phyloP scores from a whole-genome alignment of 2,329 filamentous ascomycete genomes.

The Claviceps fusiformis region DNA sequence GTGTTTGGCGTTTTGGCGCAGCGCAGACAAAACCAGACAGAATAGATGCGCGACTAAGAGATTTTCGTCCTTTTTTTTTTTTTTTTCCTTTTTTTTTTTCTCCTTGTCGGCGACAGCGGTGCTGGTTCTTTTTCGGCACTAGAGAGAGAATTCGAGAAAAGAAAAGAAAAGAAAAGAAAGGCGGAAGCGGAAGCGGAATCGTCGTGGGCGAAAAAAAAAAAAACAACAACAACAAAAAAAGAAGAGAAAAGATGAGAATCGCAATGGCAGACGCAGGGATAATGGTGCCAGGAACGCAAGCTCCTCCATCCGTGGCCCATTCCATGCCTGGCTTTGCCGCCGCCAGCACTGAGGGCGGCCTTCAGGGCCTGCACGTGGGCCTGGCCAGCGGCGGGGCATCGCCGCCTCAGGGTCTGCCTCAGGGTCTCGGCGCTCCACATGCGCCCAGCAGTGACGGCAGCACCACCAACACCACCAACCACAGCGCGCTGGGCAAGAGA shows the following conservation, averaged over 20 bases:
- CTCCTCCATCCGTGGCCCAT: slow-evolving; percentile 3
- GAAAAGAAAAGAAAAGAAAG: too few species aligned
- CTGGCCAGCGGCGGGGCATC: background rate
- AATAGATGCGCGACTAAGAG: background rate
- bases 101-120: background rate
- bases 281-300: slow-evolving; percentile 21
- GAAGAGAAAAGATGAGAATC: background rate
- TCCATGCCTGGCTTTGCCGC: background rate
- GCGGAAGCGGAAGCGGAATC: too few species aligned
- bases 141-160: too few species aligned
- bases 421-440: slow-evolving; percentile 1
- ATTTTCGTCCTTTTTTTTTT: background rate
- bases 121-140: too few species aligned
- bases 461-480: slow-evolving; percentile 7
- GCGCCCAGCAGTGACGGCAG: background rate
- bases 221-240: background rate
- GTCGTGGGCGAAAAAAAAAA: background rate
- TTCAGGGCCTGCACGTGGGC: background rate
- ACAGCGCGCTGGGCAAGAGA: slow-evolving; percentile 31
- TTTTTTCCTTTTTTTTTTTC: background rate
- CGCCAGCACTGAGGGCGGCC: background rate
- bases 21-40: background rate
- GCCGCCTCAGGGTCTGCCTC: slow-evolving; percentile 4
- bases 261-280: slow-evolving; percentile 9
- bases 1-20: too few species aligned